Evolutionary conservation across 805 yeast genomes (phyloP), one percentile per base, ranked within the genome.

Genomic region (Hanseniaspora meyeri): DNA sequence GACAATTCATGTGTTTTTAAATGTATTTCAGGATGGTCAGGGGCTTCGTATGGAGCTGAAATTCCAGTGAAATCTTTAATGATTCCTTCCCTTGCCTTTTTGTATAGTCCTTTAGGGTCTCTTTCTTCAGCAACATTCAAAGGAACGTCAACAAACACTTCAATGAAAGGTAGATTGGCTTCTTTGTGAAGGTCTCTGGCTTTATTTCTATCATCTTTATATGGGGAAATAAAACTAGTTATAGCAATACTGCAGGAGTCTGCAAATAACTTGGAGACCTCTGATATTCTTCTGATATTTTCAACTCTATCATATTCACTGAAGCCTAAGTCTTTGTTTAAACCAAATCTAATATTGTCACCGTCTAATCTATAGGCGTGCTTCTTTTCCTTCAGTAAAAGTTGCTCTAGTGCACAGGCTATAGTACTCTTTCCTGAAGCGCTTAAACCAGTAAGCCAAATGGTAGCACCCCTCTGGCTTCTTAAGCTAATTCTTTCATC

Each of bases 61-160:
- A 90, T 85, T 57, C 97, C 97, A 16, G 97, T 90, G 74, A 90
- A 90, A 67, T 90, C 95, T 72, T 87, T 87, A 69, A 90, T 90
- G 59, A 85, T 74, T 38, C 97, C 97, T 66, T 89, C 93, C 70
- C 97, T 82, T 17, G 97, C 97, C 77, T 91, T 91, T 72, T 89
- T 89, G 76, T 91, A 91, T 62, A 91, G 75, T 12, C 97, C 97
- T 75, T 91, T 91, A 61, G 97, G 97, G 70, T 91, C 97, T 74
- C 97, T 87, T 70, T 87, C 79, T 75, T 91, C 97, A 51, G 97
- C 97, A 60, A 91, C 88, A 65, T 84, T 89, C 52, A 91, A 76
- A 38, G 97, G 97, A 47, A 89, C 97, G 69, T 90, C 96, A 39
- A 90, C 91, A 62, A 73, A 89, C 9, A 91, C 95, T 74, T 90